Conservation (phyloP, 306 rosid genomes). For the Corylus heterophylla region DNA sequence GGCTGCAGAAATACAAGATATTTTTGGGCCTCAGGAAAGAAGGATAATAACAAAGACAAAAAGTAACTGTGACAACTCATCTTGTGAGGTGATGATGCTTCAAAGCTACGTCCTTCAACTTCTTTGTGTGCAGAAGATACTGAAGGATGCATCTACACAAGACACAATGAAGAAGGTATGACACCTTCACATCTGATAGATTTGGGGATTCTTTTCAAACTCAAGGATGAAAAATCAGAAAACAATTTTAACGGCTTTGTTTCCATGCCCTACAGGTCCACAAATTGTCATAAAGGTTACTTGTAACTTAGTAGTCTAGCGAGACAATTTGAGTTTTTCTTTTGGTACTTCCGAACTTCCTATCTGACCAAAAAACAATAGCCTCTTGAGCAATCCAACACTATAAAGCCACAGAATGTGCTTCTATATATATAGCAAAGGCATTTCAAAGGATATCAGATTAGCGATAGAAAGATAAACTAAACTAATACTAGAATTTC, state of each 20-base stretch:
- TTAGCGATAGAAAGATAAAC: background rate
- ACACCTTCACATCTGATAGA: conserved; percentile 30
- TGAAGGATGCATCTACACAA: conserved; percentile 46
- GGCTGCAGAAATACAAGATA: conserved; percentile 39
- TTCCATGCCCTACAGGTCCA: background rate
- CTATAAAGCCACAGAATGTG: background rate
- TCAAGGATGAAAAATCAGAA: background rate
- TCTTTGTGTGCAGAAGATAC: conserved; percentile 68
- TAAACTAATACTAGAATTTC: background rate
- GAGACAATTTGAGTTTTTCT: background rate
- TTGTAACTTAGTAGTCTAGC: background rate
- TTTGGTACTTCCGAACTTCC: background rate
- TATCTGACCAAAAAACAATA: background rate
- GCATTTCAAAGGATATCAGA: background rate
- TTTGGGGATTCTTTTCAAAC: conserved; percentile 11
- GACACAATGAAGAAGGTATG: conserved; percentile 37
- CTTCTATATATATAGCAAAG: background rate
- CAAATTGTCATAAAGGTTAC: conserved; percentile 1
- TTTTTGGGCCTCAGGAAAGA: conserved; percentile 37
- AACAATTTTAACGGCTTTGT: background rate
- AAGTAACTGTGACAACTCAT: conserved; percentile 34
- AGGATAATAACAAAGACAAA: conserved; percentile 34
- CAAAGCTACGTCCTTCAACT: conserved; percentile 70
- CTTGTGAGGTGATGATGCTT: conserved; percentile 62
- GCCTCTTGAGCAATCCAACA: background rate